Percentiles rank a stretch among this genome's conserved stretches.
phyloP scores from a whole-genome alignment of 192 early-diverging fungal species.

The Coemansia sp. region DNA sequence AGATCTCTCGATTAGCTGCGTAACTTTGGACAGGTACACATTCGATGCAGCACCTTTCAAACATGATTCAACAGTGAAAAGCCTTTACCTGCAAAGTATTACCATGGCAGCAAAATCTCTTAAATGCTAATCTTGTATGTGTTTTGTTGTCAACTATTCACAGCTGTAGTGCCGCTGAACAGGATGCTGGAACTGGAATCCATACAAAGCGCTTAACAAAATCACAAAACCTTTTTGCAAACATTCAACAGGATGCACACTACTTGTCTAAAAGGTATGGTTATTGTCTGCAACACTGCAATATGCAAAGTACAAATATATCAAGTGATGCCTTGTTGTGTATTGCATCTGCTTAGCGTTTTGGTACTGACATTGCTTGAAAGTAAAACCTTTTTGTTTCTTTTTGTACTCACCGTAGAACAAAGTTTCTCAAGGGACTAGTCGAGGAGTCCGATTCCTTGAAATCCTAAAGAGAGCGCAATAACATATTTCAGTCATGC shows the following conservation, averaged over 20 bases:
- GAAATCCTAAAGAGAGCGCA: not conserved
- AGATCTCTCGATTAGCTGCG: conserved; percentile 22
- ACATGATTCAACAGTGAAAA: no score
- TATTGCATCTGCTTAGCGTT: not conserved
- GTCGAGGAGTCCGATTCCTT: not conserved
- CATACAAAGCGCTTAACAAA: not conserved
- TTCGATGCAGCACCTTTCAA: not conserved
- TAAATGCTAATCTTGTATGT: no score
- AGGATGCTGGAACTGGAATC: not conserved
- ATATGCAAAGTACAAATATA: not conserved
- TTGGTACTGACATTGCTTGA: no score
- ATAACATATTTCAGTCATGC: not conserved
- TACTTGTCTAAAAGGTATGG: conserved; percentile 32
- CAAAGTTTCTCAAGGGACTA: not conserved
- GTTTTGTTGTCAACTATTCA: not conserved
- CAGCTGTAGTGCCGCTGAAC: not conserved
- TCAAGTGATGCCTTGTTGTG: not conserved
- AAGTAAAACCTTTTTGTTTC: not conserved
- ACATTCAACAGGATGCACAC: conserved; percentile 39
- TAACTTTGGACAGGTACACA: conserved; percentile 25
- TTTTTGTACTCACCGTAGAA: not conserved
- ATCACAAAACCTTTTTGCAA: conserved; percentile 10
- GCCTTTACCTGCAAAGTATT: no score
- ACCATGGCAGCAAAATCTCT: no score
- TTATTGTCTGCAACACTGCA: no score